These are phyloP conservation scores for Cryptococcus deneoformans DNA, from an alignment of 1,284 basidiomycete genomes.

Conservation along the genomic window DNA sequence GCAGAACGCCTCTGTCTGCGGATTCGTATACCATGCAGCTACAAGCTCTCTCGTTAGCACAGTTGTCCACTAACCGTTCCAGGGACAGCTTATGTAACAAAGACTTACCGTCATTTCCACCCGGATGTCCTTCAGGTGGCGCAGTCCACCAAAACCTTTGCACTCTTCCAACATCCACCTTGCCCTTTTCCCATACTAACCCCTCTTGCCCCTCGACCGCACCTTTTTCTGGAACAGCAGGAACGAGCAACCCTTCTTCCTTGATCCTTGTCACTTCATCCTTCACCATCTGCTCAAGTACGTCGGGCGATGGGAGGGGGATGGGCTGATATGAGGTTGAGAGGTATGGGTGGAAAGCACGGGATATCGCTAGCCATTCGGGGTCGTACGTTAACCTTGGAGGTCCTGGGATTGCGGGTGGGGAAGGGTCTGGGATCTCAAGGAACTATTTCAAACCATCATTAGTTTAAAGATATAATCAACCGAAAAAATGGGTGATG, in stretches of 20 bases:
- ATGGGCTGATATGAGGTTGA: conserved; percentile 56
- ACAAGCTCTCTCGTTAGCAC: not conserved
- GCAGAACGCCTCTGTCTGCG: conserved; percentile 87
- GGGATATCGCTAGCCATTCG: conserved; percentile 90
- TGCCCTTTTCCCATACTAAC: conserved; percentile 32
- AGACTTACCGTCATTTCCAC: conserved; percentile 38
- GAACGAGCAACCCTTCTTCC: conserved; percentile 35
- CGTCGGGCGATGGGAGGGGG: conserved; percentile 60
- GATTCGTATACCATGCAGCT: conserved; percentile 72
- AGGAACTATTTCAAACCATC: conserved; percentile 57
- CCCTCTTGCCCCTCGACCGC: conserved; percentile 22
- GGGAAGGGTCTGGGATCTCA: conserved; percentile 56
- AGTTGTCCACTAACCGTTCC: no score
- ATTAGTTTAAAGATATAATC: not conserved
- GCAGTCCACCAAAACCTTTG: conserved; percentile 75
- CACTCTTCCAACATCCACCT: conserved; percentile 55
- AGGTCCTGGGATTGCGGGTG: conserved; percentile 16
- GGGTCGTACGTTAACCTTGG: conserved; percentile 68
- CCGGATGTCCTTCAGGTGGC: conserved; percentile 56
- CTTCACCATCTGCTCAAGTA: conserved; percentile 60
- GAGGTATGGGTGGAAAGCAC: conserved; percentile 78
- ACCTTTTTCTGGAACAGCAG: conserved; percentile 6
- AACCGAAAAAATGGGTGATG: not conserved
- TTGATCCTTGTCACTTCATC: conserved; percentile 67
- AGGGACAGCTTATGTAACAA: not conserved